Evolutionary conservation across 2,329 filamentous ascomycete genomes (phyloP), one percentile per base, ranked within the genome.

Genomic region (Fusarium anguioides): DNA sequence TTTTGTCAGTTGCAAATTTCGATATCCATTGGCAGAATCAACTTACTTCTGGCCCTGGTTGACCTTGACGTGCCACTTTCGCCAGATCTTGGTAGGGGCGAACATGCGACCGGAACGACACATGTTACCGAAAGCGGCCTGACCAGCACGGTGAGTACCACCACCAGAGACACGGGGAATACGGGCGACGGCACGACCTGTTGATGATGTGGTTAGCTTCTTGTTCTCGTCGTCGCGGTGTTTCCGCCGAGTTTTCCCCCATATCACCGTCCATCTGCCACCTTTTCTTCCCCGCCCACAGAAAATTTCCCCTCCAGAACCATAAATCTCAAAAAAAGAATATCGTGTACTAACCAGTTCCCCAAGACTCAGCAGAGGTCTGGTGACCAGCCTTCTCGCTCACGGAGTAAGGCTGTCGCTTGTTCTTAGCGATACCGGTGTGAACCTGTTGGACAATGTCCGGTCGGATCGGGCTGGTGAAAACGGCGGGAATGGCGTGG

Each of bases 301-400:
- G 63, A 59, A 70, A 64, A 58, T 39, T 64, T 54, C 55, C 56
- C 62, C 63, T 62, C 47, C 35, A 48, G 21, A 23, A 29, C 46
- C 59, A 55, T 31, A 48, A 58, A 45, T 33, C 21, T 21, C 8
- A 39, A 52, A 51, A 54, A 47, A 55, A 70, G 59, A 42, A 33
- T 23, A 27, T 65, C 64, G 15, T 55, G 15, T 75, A 91, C 91
- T 85, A 83, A 96, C 93, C 95, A 87, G 95, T 98, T 91, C 95
- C 95, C 96, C 96, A 99, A 75, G 96, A 99, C 89, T 99, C 96
- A 81, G 96, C 96, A 85, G 93, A 97, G 82, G 96, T 99, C 88
- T 99, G 96, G 87, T 99, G 96, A 87, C 96, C 96, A 81, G 96
- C 96, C 92, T 99, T 99, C 92, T 98, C 95, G 91, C 94, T 97